Evolutionary conservation across 2,329 filamentous ascomycete genomes (phyloP).

Genomic region (Penicillium paneum): DNA sequence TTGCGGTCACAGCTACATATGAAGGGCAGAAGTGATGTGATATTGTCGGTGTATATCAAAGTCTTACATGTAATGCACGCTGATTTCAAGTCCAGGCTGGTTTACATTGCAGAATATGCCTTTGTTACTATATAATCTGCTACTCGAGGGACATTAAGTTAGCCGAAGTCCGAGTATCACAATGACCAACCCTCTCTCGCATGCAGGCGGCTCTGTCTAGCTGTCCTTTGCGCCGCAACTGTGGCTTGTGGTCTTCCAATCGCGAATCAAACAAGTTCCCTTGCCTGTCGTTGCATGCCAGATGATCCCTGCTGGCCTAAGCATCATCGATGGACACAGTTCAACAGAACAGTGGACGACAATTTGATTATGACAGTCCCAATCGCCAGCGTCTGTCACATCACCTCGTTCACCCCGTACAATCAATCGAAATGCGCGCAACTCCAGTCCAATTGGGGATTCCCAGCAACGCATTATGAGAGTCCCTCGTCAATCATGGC

Average conservation of each 20-base stretch:
- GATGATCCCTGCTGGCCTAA: slow-evolving; percentile 15
- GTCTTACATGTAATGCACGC: neutral
- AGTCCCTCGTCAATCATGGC: neutral
- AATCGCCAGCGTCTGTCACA: slow-evolving; percentile 8
- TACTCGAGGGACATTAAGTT: neutral
- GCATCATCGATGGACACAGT: neutral
- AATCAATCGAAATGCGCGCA: neutral
- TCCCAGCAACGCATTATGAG: neutral
- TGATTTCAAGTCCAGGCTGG: neutral
- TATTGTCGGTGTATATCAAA: neutral
- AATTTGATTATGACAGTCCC: slow-evolving; percentile 10
- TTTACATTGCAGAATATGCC: neutral
- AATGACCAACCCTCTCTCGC: neutral
- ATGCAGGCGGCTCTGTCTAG: neutral
- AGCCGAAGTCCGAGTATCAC: neutral
- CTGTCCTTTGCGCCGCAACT: neutral
- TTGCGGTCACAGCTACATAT: neutral
- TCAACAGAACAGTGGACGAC: slow-evolving; percentile 10
- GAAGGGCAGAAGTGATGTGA: neutral
- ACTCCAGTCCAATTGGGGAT: neutral
- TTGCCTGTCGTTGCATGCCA: slow-evolving; percentile 7
- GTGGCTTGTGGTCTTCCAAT: neutral
- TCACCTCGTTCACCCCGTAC: neutral
- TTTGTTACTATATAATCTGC: neutral
- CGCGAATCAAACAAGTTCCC: neutral